Base-by-base conservation (phyloP, 139 green algal genomes). In the Axilococcus clingmanii region DNA sequence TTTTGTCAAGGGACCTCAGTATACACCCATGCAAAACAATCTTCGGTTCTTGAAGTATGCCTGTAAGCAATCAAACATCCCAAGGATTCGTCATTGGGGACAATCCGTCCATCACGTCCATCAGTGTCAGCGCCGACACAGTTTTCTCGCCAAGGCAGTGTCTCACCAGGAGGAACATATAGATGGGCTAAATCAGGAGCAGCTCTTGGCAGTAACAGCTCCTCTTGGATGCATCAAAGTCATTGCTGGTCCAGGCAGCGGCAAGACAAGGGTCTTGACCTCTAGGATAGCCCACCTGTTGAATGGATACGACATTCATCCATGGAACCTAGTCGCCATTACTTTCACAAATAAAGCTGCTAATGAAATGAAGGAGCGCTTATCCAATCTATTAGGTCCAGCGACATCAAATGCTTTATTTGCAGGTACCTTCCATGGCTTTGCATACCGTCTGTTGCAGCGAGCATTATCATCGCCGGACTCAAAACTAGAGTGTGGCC, bases 261-360 rank as follows among this genome's bases (percentile, higher is more conserved):
- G 85, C 52, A 87, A 94, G 62, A 94, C 85, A 33, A 68, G 74
- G 8, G 72, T 86, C 28, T 68, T 94, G 9, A 79, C 76, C 4
- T 46, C 64, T 3, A 70, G 85, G 4, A 74, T 78, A 2, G 65
- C 55, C 7, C 60, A 83, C 12, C 66, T 94, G 2, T 55, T 88
- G 5, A 22, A 53, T 5, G 33, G 59, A 20, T 31, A 68, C 12
- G 50, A 45, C 6, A 61, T 72, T 4, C 33, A 46, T 32, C 70
- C 78, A 9, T 71, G 34, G 29, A 27, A 75, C 12, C 67, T 84
- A 20, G 54, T 86, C 50, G 72, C 75, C 41, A 83, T 92, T 59
- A 92, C 83, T 16, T 92, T 92, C 71, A 92, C 81, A 28, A 87
- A 87, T 51, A 86, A 77, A 61, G 79, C 79, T 1, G 69, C 60